phyloP scores from a whole-genome alignment of 2,329 filamentous ascomycete genomes.

The Amesomyces nigricolor region DNA sequence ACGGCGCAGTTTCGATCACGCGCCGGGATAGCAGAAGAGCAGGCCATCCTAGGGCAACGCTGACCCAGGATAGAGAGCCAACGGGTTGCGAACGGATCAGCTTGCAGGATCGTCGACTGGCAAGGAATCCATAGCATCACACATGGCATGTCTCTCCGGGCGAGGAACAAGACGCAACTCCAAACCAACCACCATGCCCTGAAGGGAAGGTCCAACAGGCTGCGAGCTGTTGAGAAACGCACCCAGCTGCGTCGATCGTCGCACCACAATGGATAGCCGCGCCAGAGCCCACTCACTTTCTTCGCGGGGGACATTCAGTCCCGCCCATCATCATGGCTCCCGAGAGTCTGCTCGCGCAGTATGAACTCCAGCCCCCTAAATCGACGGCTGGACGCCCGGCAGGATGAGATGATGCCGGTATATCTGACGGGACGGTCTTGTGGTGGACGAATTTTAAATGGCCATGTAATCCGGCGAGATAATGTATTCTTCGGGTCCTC shows the following conservation, averaged over 20 bases:
- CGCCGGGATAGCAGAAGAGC: neutral
- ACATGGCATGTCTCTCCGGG: neutral
- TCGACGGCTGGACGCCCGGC: neutral
- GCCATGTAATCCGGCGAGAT: conserved; percentile 7
- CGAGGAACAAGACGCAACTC: neutral
- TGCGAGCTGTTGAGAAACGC: conserved; percentile 7
- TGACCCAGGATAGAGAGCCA: neutral
- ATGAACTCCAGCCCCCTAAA: neutral
- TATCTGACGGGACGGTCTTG: conserved; percentile 9
- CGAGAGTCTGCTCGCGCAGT: conserved; percentile 1
- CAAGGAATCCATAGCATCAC: neutral
- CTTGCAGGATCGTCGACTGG: neutral
- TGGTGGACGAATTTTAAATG: conserved; percentile 1
- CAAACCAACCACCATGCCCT: conserved; percentile 15
- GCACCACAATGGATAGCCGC: neutral
- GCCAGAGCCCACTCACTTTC: neutral
- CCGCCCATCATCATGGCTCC: neutral
- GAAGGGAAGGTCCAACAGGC: conserved; percentile 19
- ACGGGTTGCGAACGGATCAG: neutral
- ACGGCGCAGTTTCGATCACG: conserved; percentile 6
- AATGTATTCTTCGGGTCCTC: neutral
- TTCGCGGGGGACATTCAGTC: neutral
- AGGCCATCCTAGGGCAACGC: neutral
- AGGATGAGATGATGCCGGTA: conserved; percentile 18
- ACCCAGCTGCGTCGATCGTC: conserved; percentile 1